Percentiles rank a stretch among this genome's conserved stretches.
Evolutionary conservation across 2,329 filamentous ascomycete species (phyloP).

Genomic region (Fusarium sp.): DNA sequence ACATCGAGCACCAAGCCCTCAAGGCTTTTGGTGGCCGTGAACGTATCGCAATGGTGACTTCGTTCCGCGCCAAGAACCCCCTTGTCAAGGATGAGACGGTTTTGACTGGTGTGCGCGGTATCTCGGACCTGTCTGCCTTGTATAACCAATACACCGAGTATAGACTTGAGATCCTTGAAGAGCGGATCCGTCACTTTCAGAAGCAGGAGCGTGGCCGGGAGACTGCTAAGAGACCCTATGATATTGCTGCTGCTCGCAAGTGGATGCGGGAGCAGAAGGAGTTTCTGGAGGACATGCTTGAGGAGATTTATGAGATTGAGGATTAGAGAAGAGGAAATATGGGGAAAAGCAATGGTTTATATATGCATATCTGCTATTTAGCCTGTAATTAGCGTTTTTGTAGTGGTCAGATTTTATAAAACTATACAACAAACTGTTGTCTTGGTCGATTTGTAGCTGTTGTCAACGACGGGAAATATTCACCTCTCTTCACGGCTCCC

Average conservation of each 20-base stretch:
- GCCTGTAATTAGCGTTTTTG: not conserved
- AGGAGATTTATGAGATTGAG: constrained; percentile 23
- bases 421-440: too few relatives aligned
- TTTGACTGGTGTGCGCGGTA: constrained; percentile 67
- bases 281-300: constrained; percentile 38
- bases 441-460: too few relatives aligned
- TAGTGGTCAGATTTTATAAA: not conserved
- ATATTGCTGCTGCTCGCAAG: constrained; percentile 23
- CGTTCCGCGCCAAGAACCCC: constrained; percentile 67
- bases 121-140: constrained; percentile 66
- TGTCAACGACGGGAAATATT: too few relatives aligned
- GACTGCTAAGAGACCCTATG: constrained; percentile 23
- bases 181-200: constrained; percentile 54
- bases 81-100: constrained; percentile 69
- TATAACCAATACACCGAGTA: constrained; percentile 72
- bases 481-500: too few relatives aligned
- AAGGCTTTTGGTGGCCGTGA: constrained; percentile 67
- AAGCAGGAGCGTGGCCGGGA: constrained; percentile 31
- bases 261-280: constrained; percentile 41
- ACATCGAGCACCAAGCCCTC: constrained; percentile 72
- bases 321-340: not conserved
- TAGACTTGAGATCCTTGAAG: constrained; percentile 71
- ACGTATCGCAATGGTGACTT: constrained; percentile 73
- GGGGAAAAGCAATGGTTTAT: constrained; percentile 1
- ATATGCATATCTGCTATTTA: not conserved